These are phyloP conservation scores for Penicillium fimorum DNA, from an alignment of 495 filamentous ascomycete genomes.

Conservation along the genomic window DNA sequence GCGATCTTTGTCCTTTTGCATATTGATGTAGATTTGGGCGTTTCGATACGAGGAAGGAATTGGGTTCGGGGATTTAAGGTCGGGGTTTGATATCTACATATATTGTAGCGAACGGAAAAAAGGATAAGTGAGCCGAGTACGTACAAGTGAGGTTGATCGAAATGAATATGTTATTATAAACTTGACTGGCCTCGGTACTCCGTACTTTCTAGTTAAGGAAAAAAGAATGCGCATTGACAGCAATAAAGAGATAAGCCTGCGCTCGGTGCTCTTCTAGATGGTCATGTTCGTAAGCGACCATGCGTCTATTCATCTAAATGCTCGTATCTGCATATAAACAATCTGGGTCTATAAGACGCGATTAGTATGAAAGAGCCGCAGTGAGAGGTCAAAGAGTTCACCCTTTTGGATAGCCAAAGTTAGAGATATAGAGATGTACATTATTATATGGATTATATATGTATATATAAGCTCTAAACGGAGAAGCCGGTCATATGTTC, in stretches of 20 bases:
- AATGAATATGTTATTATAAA: background rate
- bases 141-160: background rate
- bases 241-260: constrained; percentile 5
- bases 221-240: constrained; percentile 6
- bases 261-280: background rate
- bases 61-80: background rate
- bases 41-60: background rate
- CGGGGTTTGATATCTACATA: background rate
- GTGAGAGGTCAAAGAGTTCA: background rate
- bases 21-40: background rate
- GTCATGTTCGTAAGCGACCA: background rate
- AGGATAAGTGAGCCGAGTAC: background rate
- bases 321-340: background rate
- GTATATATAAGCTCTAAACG: background rate
- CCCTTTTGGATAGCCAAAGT: background rate
- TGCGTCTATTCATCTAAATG: constrained; percentile 3
- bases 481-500: constrained; percentile 1
- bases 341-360: background rate
- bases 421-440: background rate
- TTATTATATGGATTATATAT: background rate
- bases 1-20: constrained; percentile 12
- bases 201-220: background rate
- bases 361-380: constrained; percentile 1
- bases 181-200: background rate
- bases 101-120: no score